phyloP scores from a whole-genome alignment of 176 grass and related monocot genomes.

The Pontederia paniculata region DNA sequence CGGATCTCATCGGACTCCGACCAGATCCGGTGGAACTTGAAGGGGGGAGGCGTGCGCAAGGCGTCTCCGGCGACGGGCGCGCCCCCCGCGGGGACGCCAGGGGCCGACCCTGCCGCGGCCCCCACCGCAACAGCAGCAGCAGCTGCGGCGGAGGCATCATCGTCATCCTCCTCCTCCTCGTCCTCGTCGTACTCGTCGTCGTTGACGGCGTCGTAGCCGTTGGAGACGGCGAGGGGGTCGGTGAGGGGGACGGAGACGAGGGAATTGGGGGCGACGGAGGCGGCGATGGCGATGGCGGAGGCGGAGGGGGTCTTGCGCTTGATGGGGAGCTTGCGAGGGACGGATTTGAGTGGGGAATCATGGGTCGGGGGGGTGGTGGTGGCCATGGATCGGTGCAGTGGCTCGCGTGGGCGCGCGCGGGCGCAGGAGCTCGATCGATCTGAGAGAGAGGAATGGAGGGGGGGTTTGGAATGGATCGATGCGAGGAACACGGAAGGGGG shows the following conservation, averaged over 20 bases:
- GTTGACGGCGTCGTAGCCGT: not conserved
- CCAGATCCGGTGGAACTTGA: conserved; percentile 72
- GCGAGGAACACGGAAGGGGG: too few relatives aligned
- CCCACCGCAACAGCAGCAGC: not conserved
- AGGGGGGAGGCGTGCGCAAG: not conserved
- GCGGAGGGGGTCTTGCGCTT: conserved; percentile 71
- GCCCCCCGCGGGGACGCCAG: not conserved
- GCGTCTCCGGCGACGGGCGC: not conserved
- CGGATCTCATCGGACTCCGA: conserved; percentile 61
- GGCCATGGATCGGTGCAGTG: too few relatives aligned
- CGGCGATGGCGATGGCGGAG: not conserved
- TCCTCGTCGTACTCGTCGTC: conserved; percentile 22
- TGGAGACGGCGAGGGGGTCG: conserved; percentile 12
- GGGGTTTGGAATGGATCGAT: too few relatives aligned
- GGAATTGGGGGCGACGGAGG: not conserved
- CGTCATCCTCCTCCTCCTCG: conserved; percentile 9
- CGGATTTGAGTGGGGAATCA: too few relatives aligned
- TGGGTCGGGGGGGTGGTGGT: too few relatives aligned
- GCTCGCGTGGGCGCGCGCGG: too few relatives aligned
- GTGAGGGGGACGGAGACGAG: conserved; percentile 16
- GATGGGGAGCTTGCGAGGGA: conserved; percentile 81
- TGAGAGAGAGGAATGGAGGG: too few relatives aligned
- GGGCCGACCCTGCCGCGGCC: not conserved
- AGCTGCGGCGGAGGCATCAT: not conserved
- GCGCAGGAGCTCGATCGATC: too few relatives aligned